A percentile compares a stretch with the other conserved stretches of the same genome.
These are phyloP conservation scores for Epithele typhae DNA, from an alignment of 768 basidiomycete genomes.

Conservation along the genomic window DNA sequence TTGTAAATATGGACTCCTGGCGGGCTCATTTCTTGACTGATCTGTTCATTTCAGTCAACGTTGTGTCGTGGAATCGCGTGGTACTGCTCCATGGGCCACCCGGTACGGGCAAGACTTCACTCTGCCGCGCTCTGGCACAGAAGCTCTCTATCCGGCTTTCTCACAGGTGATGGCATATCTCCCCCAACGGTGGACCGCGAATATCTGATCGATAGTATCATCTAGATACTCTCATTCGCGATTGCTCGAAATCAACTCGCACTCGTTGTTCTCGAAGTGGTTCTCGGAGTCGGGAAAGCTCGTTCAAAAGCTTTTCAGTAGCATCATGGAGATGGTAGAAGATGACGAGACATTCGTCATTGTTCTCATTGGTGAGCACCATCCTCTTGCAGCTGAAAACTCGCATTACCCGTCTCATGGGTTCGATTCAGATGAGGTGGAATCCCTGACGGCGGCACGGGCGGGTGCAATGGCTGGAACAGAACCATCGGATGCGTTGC, in stretches of 20 bases:
- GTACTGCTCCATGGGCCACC: constrained; percentile 95
- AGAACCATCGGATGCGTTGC: constrained; percentile 90
- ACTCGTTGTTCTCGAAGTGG: constrained; percentile 97
- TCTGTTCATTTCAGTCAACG: constrained; percentile 76
- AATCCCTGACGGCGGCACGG: constrained; percentile 90
- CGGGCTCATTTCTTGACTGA: too few species aligned
- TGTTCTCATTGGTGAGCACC: constrained; percentile 76
- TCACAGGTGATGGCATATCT: constrained; percentile 50
- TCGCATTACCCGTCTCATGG: constrained; percentile 1
- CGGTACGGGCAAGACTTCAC: constrained; percentile 94
- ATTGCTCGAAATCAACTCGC: constrained; percentile 95
- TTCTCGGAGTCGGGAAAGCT: constrained; percentile 99
- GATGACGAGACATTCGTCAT: constrained; percentile 91
- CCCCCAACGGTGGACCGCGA: neutral
- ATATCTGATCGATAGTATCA: neutral
- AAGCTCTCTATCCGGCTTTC: constrained; percentile 90
- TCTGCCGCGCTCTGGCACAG: constrained; percentile 93
- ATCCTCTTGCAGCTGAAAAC: neutral
- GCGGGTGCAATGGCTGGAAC: constrained; percentile 93
- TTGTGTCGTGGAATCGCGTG: constrained; percentile 94
- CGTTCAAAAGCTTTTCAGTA: constrained; percentile 87
- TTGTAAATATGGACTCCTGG: too few species aligned
- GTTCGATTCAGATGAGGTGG: constrained; percentile 85
- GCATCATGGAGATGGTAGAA: constrained; percentile 86
- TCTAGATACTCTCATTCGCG: constrained; percentile 80